Percentiles rank a stretch among this genome's conserved stretches.
Conservation (phyloP, 208 protist species). For the Zelonia costaricensis region DNA sequence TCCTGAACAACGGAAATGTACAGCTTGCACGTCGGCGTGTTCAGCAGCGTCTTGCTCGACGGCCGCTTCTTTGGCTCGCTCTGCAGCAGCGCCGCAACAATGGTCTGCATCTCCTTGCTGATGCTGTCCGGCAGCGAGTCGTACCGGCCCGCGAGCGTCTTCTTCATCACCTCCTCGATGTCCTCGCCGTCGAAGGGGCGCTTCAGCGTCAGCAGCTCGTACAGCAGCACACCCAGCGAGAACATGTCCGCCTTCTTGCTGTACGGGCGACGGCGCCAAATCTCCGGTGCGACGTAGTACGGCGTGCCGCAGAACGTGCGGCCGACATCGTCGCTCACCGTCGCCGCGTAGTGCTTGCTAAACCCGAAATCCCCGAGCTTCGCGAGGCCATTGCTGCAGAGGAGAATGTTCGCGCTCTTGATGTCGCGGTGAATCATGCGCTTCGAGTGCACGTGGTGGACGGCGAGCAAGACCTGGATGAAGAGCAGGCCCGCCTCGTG, state of each 20-base stretch:
- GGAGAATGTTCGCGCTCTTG: slow-evolving; percentile 82
- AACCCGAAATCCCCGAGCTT: slow-evolving; percentile 87
- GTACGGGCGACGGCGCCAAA: slow-evolving; percentile 88
- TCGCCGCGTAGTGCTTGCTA: slow-evolving; percentile 39
- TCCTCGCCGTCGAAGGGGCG: slow-evolving; percentile 69
- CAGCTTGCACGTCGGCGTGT: slow-evolving; percentile 63
- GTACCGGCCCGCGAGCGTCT: slow-evolving; percentile 41
- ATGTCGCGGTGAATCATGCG: slow-evolving; percentile 86
- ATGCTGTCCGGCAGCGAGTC: slow-evolving; percentile 41
- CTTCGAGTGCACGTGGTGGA: slow-evolving; percentile 80
- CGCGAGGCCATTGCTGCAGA: slow-evolving; percentile 64
- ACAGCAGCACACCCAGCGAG: slow-evolving; percentile 85
- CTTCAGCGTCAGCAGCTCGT: slow-evolving; percentile 82
- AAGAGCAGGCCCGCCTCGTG: slow-evolving; percentile 63
- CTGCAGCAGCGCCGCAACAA: slow-evolving; percentile 44
- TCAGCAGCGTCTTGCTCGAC: slow-evolving; percentile 58
- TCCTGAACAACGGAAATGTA: slow-evolving; percentile 73
- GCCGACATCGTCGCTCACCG: slow-evolving; percentile 42
- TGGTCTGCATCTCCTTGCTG: slow-evolving; percentile 47
- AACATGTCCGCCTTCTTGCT: slow-evolving; percentile 94
- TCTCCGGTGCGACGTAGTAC: slow-evolving; percentile 92
- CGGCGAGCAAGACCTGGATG: slow-evolving; percentile 63
- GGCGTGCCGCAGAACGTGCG: slow-evolving; percentile 75
- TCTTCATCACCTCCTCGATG: slow-evolving; percentile 66
- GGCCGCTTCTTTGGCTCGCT: slow-evolving; percentile 49